Evolutionary conservation across 164 flowering plant species (phyloP), one percentile per base, ranked within the genome.

Genomic region (Aristolochia californica): DNA sequence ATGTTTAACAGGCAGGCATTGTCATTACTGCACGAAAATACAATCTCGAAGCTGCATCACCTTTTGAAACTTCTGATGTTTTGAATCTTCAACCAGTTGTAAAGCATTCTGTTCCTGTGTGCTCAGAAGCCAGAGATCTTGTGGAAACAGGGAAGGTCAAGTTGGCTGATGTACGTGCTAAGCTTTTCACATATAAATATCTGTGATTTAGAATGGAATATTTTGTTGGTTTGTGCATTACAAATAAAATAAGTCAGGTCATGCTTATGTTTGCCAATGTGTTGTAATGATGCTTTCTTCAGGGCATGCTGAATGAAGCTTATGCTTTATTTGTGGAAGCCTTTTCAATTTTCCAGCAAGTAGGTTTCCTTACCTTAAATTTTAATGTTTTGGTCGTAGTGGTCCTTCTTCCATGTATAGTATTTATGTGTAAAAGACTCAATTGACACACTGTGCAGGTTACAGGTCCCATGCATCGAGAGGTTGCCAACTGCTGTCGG

Each of bases 401-500:
- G 15, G 28, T 49, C 20, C n/a, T 10, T 20, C 20, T 64, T 27
- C 45, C 56, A 2, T 45, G 50, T 55, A n/a, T 43, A 43, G 50
- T 13, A n/a, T 21, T 51, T 59, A 52, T 53, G 44, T 0, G 10
- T 34, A 43, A 45, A 30, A 38, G 52, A n/a, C n/a, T 13, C 22
- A 21, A 14, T 23, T 45, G 22, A 17, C 60, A 55, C 27, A 25
- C 28, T 61, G 40, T 80, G 56, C 78, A 90, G 97, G 97, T 90
- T 62, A 93, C 97, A 60, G 99, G 99, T 66, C 99, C 99, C 57
- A 81, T 93, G 97, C 99, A 93, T 78, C 84, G 97, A 14, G 99
- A 93, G 64, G 97, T 90, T 68, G 97, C 99, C 8, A 90, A 90
- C 65, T 93, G 99, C 70, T 90, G 99, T 53, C 69, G 96, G 99